A percentile compares a stretch with the other conserved stretches of the same genome.
Conservation (phyloP, 2,329 filamentous ascomycete genomes). For the Raffaelea arxii region DNA sequence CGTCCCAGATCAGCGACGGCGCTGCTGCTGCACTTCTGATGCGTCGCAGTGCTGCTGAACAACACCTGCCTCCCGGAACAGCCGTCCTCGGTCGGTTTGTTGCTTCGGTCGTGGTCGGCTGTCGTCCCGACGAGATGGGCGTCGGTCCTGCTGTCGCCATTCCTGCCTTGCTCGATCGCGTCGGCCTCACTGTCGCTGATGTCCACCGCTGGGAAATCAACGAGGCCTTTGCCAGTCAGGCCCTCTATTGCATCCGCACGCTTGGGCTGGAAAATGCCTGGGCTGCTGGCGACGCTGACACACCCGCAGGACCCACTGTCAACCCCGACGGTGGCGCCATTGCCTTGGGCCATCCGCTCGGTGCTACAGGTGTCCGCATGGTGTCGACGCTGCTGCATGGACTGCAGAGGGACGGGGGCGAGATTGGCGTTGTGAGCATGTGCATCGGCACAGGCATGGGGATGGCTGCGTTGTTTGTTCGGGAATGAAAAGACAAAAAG, state of each 20-base stretch:
- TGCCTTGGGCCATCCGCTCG: constrained; percentile 84
- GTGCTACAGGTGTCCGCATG: constrained; percentile 79
- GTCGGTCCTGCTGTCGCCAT: constrained; percentile 81
- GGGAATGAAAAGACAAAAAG: constrained; percentile 15
- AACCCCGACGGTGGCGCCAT: constrained; percentile 93
- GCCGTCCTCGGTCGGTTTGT: constrained; percentile 76
- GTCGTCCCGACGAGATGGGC: constrained; percentile 87
- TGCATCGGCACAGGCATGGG: constrained; percentile 79
- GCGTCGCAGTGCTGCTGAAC: constrained; percentile 68
- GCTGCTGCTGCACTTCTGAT: constrained; percentile 78
- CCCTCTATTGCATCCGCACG: constrained; percentile 60
- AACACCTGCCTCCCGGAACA: constrained; percentile 55
- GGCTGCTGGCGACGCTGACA: constrained; percentile 28
- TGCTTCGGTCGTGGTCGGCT: constrained; percentile 64
- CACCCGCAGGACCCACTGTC: constrained; percentile 44
- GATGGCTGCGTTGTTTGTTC: constrained; percentile 33
- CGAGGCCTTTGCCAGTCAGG: constrained; percentile 64
- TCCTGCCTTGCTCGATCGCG: constrained; percentile 63
- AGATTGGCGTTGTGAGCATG: constrained; percentile 85
- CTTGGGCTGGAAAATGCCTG: constrained; percentile 55
- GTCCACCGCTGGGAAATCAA: constrained; percentile 90
- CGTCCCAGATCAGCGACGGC: constrained; percentile 77
- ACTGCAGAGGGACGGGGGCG: constrained; percentile 57
- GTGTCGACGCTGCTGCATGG: constrained; percentile 60
- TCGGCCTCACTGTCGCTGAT: constrained; percentile 57